Conservation (phyloP, 495 filamentous ascomycete species). For the Lophium mytilinum region DNA sequence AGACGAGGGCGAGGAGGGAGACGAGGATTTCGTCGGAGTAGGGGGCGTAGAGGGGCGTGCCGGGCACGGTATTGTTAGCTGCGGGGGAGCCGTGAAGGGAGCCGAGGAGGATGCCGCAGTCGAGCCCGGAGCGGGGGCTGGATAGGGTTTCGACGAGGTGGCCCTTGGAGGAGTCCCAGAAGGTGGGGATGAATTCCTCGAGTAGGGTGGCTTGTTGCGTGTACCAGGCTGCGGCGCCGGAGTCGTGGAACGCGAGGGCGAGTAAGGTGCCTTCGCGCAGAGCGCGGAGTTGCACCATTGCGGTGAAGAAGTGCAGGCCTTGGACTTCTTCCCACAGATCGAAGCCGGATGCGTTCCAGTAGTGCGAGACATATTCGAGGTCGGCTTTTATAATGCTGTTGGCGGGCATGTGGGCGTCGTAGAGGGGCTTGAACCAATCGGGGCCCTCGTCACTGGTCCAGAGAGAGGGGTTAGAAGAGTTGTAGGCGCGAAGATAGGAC, state of each 20-base stretch:
- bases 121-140: constrained; percentile 30
- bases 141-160: constrained; percentile 32
- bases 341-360: constrained; percentile 42
- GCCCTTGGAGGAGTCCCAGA: constrained; percentile 31
- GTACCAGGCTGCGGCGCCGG: constrained; percentile 34
- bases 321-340: constrained; percentile 48
- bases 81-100: constrained; percentile 29
- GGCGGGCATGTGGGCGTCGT: constrained; percentile 27
- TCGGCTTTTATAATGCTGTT: constrained; percentile 28
- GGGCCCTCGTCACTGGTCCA: constrained; percentile 22
- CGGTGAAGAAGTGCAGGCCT: constrained; percentile 55
- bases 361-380: constrained; percentile 39
- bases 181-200: constrained; percentile 25
- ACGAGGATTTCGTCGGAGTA: constrained; percentile 34
- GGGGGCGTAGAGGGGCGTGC: constrained; percentile 24
- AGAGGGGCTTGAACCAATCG: constrained; percentile 30
- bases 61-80: neutral
- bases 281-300: constrained; percentile 45
- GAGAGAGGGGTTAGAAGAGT: constrained; percentile 31
- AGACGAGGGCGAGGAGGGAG: constrained; percentile 31
- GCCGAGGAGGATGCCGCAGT: constrained; percentile 36
- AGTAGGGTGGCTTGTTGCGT: constrained; percentile 26
- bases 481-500: constrained; percentile 33
- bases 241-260: constrained; percentile 28
- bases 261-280: constrained; percentile 32